Base-by-base conservation (phyloP, 2,329 filamentous ascomycete genomes). In the Trichophyton rubrum region DNA sequence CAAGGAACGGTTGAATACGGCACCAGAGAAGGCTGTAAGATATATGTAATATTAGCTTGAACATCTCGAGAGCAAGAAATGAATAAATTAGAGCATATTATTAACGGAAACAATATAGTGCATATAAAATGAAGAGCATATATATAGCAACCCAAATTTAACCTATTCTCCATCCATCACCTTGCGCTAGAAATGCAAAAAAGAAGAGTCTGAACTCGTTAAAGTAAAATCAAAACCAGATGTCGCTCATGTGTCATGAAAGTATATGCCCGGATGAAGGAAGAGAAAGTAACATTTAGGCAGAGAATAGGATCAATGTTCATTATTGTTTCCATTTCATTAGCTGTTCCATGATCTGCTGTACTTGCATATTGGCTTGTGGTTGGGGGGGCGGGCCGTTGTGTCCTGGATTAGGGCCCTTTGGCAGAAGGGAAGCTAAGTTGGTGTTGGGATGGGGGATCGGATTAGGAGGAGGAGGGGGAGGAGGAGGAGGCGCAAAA, bases 311-410 rank as follows among this genome's bases (percentile, higher is more conserved):
- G 24, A 24, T 24, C 15, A 51, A 24, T 6, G 13, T 13, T 67
- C 75, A 1, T 35, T 55, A 55, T 35, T 55, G 51, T 33, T 55
- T 76, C 72, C 75, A 78, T 67, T 75, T 75, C 41, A 73, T 69
- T 61, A 79, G 64, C 60, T 78, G 77, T 60, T 77, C 74, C 70
- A 79, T 75, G 56, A 79, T 73, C 61, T 77, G 77, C 64, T 78
- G 77, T 40, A 78, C 72, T 64, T 78, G 75, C 53, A 72, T 67
- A 51, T 66, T 61, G 4, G 62, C 40, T 58, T 66, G 68, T 33
- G 63, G 63, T 22, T 59, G 45, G 20, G 55, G 56, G 9, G 13
- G 13, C 7, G 27, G 51, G 6, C 8, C 45, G 11, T 51, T 22
- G 3, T 27, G 9, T 11, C 45, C 45, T 27, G 45, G 33, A 38